Conservation (phyloP, 2,329 filamentous ascomycete species). For the Macrophomina pseudophaseolina region DNA sequence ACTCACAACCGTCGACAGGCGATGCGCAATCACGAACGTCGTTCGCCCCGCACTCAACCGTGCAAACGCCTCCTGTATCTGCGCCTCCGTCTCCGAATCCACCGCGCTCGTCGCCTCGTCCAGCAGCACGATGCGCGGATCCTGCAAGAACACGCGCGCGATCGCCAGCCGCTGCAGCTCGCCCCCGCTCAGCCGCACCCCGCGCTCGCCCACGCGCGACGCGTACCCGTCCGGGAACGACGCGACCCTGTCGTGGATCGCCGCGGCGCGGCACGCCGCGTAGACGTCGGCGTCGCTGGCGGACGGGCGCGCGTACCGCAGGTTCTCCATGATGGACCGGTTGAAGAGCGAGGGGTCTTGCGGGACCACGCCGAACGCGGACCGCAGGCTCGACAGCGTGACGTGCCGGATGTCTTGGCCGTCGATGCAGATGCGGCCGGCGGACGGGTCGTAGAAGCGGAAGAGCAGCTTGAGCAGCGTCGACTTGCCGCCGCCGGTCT, state of each 20-base stretch:
- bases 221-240: conserved; percentile 64
- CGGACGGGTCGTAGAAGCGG: conserved; percentile 59
- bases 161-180: conserved; percentile 84
- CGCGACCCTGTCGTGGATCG: conserved; percentile 13
- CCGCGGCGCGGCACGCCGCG: conserved; percentile 45
- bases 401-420: conserved; percentile 61
- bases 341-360: conserved; percentile 50
- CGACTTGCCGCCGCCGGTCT: conserved; percentile 63
- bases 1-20: conserved; percentile 77
- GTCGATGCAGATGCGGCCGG: conserved; percentile 57
- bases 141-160: conserved; percentile 70
- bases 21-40: conserved; percentile 79
- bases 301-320: conserved; percentile 54
- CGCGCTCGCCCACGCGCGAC: conserved; percentile 76
- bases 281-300: conserved; percentile 57
- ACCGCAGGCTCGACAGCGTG: conserved; percentile 58
- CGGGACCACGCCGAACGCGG: conserved; percentile 51
- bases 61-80: conserved; percentile 63
- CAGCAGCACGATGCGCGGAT: conserved; percentile 70
- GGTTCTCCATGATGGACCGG: conserved; percentile 46
- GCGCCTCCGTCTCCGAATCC: conserved; percentile 59
- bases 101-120: conserved; percentile 78
- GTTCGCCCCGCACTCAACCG: conserved; percentile 67
- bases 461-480: conserved; percentile 61
- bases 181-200: conserved; percentile 80